Conservation (phyloP, 495 filamentous ascomycete genomes). For the Xylaria bambusicola region DNA sequence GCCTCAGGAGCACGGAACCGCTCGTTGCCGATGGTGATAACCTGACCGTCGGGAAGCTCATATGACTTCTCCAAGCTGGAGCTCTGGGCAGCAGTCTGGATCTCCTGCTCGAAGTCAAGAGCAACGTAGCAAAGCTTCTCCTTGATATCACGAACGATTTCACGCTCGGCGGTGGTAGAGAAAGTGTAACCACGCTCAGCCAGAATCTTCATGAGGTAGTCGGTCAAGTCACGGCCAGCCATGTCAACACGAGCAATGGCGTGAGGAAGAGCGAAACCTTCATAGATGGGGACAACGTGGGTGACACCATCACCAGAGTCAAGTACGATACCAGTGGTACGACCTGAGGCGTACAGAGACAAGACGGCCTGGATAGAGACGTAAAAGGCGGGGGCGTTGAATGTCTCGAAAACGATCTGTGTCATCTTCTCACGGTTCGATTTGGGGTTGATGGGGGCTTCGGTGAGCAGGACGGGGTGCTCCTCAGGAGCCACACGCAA, state of each 20-base stretch:
- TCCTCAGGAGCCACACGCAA: constrained; percentile 99
- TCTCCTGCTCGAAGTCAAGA: constrained; percentile 99
- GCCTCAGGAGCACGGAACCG: constrained; percentile 99
- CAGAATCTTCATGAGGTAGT: constrained; percentile 99
- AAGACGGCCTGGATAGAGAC: constrained; percentile 99
- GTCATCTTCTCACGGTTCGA: constrained; percentile 99
- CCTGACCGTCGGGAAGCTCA: constrained; percentile 98
- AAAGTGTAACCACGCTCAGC: constrained; percentile 99
- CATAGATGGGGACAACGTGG: constrained; percentile 99
- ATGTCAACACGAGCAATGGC: constrained; percentile 99
- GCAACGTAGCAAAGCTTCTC: constrained; percentile 99
- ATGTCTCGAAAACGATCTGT: constrained; percentile 99
- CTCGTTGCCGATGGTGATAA: constrained; percentile 99
- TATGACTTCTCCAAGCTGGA: constrained; percentile 99
- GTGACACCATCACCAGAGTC: constrained; percentile 99
- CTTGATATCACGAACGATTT: constrained; percentile 99
- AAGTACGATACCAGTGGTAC: constrained; percentile 99
- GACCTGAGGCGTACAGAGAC: constrained; percentile 98
- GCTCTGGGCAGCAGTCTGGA: constrained; percentile 96
- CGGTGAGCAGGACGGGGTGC: constrained; percentile 98
- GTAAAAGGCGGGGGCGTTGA: constrained; percentile 99
- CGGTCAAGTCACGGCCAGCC: constrained; percentile 98
- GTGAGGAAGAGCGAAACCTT: constrained; percentile 99
- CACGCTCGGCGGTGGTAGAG: constrained; percentile 99
- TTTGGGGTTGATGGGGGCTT: constrained; percentile 99